A percentile compares a stretch with the other conserved stretches of the same genome.
Evolutionary conservation across 441 rosid species (phyloP).

Genomic region (Pelargonium cotyledonis): DNA sequence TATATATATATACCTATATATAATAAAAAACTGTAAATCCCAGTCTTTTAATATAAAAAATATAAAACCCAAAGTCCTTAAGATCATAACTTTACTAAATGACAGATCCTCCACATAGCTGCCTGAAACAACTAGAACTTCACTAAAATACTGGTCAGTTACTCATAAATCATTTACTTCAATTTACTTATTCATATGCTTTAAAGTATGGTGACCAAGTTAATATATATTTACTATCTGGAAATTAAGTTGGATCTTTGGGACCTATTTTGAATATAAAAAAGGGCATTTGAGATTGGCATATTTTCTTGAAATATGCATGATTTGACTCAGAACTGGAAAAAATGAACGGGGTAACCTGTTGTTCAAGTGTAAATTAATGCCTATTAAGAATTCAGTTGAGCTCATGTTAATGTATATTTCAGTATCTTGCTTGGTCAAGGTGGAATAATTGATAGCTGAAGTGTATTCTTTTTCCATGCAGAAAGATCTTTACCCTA

Average conservation of each 20-base stretch:
- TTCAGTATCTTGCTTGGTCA: conserved; percentile 15
- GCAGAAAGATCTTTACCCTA: conserved; percentile 86
- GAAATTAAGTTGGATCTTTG: not conserved
- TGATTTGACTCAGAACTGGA: not conserved
- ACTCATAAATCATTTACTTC: not conserved
- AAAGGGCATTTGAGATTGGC: not conserved
- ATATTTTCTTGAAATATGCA: conserved; percentile 2
- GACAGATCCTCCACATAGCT: not conserved
- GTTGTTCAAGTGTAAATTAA: not conserved
- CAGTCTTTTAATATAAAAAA: no score
- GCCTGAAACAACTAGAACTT: not conserved
- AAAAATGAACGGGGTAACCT: not conserved
- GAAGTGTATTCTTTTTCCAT: conserved; percentile 27
- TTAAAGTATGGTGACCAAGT: not conserved
- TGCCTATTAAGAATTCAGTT: not conserved
- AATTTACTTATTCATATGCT: not conserved
- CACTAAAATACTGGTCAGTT: not conserved
- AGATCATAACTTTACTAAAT: not conserved
- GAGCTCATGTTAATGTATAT: not conserved
- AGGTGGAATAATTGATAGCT: conserved; percentile 17
- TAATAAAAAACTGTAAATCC: no score
- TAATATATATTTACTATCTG: not conserved
- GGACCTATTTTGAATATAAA: not conserved
- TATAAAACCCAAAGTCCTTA: conserved; percentile 1
- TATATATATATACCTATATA: no score